Evolutionary conservation across 148 eudicot genomes (phyloP), one percentile per base, ranked within the genome.

Genomic region (Persicaria maculosa): DNA sequence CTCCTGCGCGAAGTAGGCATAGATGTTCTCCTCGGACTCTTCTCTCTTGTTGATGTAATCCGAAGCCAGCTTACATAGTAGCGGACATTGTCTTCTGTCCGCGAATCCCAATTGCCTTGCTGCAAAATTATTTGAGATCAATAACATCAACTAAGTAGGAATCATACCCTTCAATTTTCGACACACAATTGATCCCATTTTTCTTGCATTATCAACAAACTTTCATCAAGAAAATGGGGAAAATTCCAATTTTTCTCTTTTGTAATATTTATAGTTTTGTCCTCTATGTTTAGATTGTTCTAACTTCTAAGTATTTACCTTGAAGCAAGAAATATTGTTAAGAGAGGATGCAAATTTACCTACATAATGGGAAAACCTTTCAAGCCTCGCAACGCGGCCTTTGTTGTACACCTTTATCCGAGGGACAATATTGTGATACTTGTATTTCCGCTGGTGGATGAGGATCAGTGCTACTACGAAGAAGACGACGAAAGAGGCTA

Each of bases 91-190:
- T 73, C 84, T 80, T 77, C 67, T 88, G 75, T 90, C 94, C 16
- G 77, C 65, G 61, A 96, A 92, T 46, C 99, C 99, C 77, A 96
- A 80, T 75, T 92, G 99, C 77, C 99, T 85, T 36, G 90, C 99
- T 96, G 93, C 89, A 48, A 54, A 11, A 43, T 6, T 45, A 17
- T 0, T 7, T 14, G 36, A 75, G 54, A 44, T 9, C 12, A 4
- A 68, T 47, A 68, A 6, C 40, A n/a, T n/a, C n/a, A n/a, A n/a
- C n/a, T n/a, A n/a, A n/a, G n/a, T n/a, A n/a, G n/a, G n/a, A n/a
- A n/a, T n/a, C n/a, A n/a, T n/a, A n/a, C n/a, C n/a, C n/a, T n/a
- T n/a, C n/a, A n/a, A n/a, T n/a, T n/a, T n/a, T n/a, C n/a, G n/a
- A n/a, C n/a, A n/a, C n/a, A n/a, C n/a, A n/a, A n/a, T n/a, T n/a